phyloP scores from a whole-genome alignment of 768 basidiomycete genomes.

The Calocybe gangraenosa region DNA sequence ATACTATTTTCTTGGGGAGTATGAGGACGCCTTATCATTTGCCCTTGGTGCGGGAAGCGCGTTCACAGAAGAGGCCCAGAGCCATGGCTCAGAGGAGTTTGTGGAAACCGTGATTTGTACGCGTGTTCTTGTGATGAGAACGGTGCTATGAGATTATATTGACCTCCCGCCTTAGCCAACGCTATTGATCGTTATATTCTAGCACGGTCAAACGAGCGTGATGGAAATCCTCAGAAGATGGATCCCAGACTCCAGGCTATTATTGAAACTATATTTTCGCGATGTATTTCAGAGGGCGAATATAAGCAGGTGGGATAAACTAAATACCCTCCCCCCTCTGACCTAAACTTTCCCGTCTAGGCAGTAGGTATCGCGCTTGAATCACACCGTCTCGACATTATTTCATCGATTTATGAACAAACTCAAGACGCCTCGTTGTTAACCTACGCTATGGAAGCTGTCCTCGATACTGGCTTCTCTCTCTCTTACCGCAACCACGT shows the following conservation, averaged over 20 bases:
- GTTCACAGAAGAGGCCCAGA: slow-evolving; percentile 72
- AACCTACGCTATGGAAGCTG: slow-evolving; percentile 89
- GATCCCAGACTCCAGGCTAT: slow-evolving; percentile 79
- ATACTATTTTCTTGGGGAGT: slow-evolving; percentile 94
- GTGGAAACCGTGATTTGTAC: slow-evolving; percentile 91
- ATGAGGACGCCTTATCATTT: slow-evolving; percentile 93
- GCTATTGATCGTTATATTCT: slow-evolving; percentile 93
- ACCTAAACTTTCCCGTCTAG: slow-evolving; percentile 33
- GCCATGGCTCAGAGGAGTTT: slow-evolving; percentile 73
- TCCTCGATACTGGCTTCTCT: slow-evolving; percentile 85
- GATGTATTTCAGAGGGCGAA: slow-evolving; percentile 86
- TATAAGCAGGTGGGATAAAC: slow-evolving; percentile 69
- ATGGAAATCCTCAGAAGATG: slow-evolving; percentile 52
- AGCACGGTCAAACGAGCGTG: slow-evolving; percentile 55
- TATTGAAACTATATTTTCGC: slow-evolving; percentile 84
- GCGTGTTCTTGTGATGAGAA: slow-evolving; percentile 28
- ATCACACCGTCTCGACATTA: slow-evolving; percentile 81
- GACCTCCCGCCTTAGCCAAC: slow-evolving; percentile 55
- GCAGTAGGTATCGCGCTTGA: slow-evolving; percentile 96
- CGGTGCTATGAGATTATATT: slow-evolving; percentile 1
- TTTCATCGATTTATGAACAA: slow-evolving; percentile 69
- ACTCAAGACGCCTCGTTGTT: slow-evolving; percentile 77
- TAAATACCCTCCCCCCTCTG: slow-evolving; percentile 9
- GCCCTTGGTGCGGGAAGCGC: slow-evolving; percentile 87
- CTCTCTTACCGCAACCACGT: slow-evolving; percentile 83